phyloP scores from a whole-genome alignment of 2,329 filamentous ascomycete genomes.

The Pestalotiopsis sp. region DNA sequence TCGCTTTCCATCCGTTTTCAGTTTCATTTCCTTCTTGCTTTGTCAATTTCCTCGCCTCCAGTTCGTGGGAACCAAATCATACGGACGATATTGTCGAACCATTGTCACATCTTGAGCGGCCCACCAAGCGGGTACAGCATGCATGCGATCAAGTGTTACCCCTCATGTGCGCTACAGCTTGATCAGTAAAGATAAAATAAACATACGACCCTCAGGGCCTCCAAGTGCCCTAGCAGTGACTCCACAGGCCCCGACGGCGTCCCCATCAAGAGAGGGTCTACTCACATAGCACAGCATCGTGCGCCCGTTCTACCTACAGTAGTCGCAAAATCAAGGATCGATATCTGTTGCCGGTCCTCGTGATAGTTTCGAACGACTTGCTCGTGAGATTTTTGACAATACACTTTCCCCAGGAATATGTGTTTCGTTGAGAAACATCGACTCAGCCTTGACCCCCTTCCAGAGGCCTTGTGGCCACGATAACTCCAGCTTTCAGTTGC shows the following conservation, averaged over 20 bases:
- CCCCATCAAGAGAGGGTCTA: background rate
- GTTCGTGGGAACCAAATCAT: background rate
- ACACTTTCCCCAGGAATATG: background rate
- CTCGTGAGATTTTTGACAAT: background rate
- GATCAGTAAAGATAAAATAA: background rate
- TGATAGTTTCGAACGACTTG: background rate
- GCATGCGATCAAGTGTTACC: background rate
- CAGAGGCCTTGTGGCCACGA: conserved; percentile 4
- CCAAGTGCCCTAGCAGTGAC: background rate
- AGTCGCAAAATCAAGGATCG: background rate
- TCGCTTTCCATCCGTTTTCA: background rate
- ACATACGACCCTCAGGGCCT: background rate
- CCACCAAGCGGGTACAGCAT: background rate
- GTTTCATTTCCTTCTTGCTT: background rate
- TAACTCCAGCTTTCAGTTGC: background rate
- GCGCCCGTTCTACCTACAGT: background rate
- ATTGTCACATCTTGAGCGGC: background rate
- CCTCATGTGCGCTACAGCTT: background rate
- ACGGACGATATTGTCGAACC: background rate
- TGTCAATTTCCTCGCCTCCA: background rate
- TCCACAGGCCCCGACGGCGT: background rate
- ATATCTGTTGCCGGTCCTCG: background rate
- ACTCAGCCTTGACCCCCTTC: background rate
- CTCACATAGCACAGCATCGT: background rate
- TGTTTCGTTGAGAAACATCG: background rate